Evolutionary conservation across 805 yeast genomes (phyloP), one percentile per base, ranked within the genome.

Genomic region (Candida sonorensis): DNA sequence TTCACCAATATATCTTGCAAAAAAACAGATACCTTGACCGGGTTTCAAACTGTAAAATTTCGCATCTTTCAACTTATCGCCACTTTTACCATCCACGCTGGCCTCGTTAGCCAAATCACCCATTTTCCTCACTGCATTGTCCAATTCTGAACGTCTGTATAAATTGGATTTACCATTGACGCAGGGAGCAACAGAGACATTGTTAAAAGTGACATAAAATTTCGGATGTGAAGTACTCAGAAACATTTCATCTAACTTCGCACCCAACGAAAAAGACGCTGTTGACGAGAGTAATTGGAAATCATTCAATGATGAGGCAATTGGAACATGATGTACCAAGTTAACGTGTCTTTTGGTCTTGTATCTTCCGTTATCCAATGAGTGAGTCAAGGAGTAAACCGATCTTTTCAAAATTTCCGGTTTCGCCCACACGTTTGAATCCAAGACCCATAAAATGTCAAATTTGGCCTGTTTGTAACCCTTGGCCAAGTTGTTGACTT

Each of bases 91-190:
- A 37, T 59, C 52, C 10, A 39, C 23, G 30, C 60, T 51, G 12
- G 59, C 42, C 21, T 38, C 40, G 7, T 51, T 46, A 3, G 33
- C 33, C 6, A 20, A 12, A 10, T 48, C 44, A 1, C 68, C 61
- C 26, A 66, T 62, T 28, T 44, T 50, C 12, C 59, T 51, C 14
- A 79, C 84, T 0, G 84, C 72, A 10, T 34, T 36, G 51, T 80
- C 85, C 17, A 85, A 57, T 33, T 72, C 81, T 0, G 83, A 72
- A 27, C 75, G 64, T 14, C 88, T 64, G 54, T 82, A 87, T 31
- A 86, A 44, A 48, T 86, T 86, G 7, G 92, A 81, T 51, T 87
- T 86, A 8, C 96, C 96, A 64, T 82, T 86, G 26, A 86, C 92
- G 57, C 96, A 86, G 0, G 95, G 94, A 0, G 94, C 94, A 21